These are phyloP conservation scores for Chaetomidium leptoderma DNA, from an alignment of 495 filamentous ascomycete species.

Conservation along the genomic window DNA sequence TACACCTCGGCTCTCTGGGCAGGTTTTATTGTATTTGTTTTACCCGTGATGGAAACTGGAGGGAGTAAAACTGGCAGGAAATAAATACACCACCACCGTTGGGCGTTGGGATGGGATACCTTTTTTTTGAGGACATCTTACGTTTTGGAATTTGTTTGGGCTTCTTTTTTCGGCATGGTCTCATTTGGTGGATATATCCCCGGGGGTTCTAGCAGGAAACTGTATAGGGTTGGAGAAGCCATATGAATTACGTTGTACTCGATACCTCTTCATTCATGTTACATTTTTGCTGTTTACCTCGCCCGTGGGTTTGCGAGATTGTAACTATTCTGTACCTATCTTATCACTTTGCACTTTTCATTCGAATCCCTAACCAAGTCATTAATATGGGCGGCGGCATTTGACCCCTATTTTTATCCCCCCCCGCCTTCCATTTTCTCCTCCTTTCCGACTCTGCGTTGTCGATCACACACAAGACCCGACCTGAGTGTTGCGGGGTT, in stretches of 20 bases:
- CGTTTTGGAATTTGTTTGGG: constrained; percentile 4
- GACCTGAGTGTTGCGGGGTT: constrained; percentile 9
- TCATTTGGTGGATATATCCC: constrained; percentile 20
- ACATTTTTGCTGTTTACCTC: too few relatives aligned
- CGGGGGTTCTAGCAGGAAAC: constrained; percentile 11
- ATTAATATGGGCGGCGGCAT: too few relatives aligned
- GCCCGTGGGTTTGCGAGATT: too few relatives aligned
- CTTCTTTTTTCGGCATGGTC: not conserved
- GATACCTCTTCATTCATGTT: not conserved
- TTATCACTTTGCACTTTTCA: too few relatives aligned
- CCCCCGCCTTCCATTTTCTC: not conserved
- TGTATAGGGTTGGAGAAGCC: constrained; percentile 5
- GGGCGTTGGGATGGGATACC: constrained; percentile 16
- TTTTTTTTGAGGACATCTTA: not conserved
- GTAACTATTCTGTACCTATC: too few relatives aligned
- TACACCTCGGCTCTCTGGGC: constrained; percentile 1
- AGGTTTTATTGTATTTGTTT: too few relatives aligned
- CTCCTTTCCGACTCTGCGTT: not conserved
- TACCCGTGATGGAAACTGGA: not conserved
- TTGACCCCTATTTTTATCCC: constrained; percentile 4
- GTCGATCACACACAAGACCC: not conserved
- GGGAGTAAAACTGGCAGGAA: constrained; percentile 6
- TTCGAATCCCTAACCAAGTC: not conserved
- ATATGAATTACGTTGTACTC: constrained; percentile 1
- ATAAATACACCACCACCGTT: constrained; percentile 10